Evolutionary conservation across 225 moss, liverwort and hornwort genomes (phyloP), one percentile per base, ranked within the genome.

Genomic region (Pseudisothecium myosuroides): DNA sequence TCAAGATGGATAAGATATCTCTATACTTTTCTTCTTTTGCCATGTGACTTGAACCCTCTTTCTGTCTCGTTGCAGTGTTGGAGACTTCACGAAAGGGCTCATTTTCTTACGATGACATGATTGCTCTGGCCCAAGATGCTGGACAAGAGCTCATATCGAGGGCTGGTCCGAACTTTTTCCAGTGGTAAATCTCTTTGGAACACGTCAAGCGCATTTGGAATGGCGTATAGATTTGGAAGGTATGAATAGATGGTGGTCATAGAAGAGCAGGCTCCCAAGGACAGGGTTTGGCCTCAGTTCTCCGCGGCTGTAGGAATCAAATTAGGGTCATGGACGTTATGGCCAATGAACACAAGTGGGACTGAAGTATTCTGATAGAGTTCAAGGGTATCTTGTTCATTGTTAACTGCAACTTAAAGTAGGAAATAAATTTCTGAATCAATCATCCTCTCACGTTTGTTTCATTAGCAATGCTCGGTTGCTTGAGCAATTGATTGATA

Each of bases 131-230:
- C 31, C 75, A 95, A 90, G 97, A 98, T 80, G 98, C 98, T 64
- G 98, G 98, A 10, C 92, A 97, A 91, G 98, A 98, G 92, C 94
- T 98, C 79, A 92, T 96, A 88, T 89, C 91, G 81, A 96, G 84
- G 87, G 96, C 95, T 89, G 98, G 98, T 39, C 98, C 96, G 47
- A 85, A 96, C 54, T 98, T 98, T 90, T 98, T 98, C 85, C 84
- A 92, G 82, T 98, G 96, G 97, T 96, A 95, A 87, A 37, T 77
- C 27, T 41, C 84, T 81, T 86, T 37, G 39, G 73, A 54, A 85
- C n/a, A 14, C 64, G 66, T 62, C 26, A 61, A 88, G 56, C 60
- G 23, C n/a, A 56, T 89, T 29, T 80, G 41, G 41, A 18, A 59
- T 80, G 80, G 41, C 59, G 59, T 39, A 28, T 39, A 39, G 41